A percentile compares a stretch with the other conserved stretches of the same genome.
These are phyloP conservation scores for Phoma sp. DNA, from an alignment of 2,329 filamentous ascomycete species.

Conservation along the genomic window DNA sequence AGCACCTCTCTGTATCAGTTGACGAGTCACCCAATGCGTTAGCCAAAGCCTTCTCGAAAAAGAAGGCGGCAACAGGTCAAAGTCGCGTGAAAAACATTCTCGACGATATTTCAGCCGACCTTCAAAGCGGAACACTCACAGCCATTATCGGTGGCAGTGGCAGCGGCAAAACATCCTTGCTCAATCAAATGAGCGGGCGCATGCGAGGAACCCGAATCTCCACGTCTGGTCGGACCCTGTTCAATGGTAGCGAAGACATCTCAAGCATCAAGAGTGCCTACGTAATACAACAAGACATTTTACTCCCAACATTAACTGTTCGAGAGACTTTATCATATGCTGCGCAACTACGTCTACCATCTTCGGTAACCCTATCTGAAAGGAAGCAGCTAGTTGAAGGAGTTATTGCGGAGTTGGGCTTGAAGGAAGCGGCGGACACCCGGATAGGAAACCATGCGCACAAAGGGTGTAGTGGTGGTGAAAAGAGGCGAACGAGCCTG, in stretches of 20 bases:
- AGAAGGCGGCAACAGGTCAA: conserved; percentile 27
- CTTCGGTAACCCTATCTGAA: conserved; percentile 65
- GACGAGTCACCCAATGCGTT: conserved; percentile 59
- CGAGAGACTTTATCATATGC: conserved; percentile 77
- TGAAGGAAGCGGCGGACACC: conserved; percentile 80
- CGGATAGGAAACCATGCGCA: conserved; percentile 73
- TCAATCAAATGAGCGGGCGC: conserved; percentile 75
- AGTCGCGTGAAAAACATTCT: conserved; percentile 60
- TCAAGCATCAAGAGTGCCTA: conserved; percentile 67
- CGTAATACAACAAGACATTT: conserved; percentile 78
- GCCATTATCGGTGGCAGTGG: conserved; percentile 79
- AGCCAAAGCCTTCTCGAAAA: conserved; percentile 35
- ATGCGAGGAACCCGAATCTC: conserved; percentile 63
- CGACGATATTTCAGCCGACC: conserved; percentile 67
- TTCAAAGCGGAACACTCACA: conserved; percentile 71
- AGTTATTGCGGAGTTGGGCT: conserved; percentile 74
- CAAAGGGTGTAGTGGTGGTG: conserved; percentile 78
- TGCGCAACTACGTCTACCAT: conserved; percentile 72
- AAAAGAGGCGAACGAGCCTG: conserved; percentile 78
- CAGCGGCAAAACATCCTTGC: conserved; percentile 65
- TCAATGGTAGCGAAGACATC: conserved; percentile 63
- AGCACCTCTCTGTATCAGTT: conserved; percentile 62
- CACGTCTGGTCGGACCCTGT: conserved; percentile 62
- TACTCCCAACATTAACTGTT: conserved; percentile 76
- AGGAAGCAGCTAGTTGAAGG: conserved; percentile 72